Base-by-base conservation (phyloP, 768 basidiomycete genomes). In the Tricholoma furcatifolium region DNA sequence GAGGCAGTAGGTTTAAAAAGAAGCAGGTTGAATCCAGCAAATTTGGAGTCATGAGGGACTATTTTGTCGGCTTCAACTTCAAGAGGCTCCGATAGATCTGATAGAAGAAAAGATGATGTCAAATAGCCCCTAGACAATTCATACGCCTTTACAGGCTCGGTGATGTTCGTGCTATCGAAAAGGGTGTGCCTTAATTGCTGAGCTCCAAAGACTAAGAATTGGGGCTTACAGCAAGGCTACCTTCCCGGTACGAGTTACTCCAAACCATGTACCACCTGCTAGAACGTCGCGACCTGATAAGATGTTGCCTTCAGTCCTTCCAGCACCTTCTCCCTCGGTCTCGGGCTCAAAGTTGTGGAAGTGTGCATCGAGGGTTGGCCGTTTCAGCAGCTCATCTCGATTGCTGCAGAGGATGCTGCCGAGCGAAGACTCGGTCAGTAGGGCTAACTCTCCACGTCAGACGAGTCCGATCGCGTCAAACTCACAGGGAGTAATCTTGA, bases 181-280 rank as follows among this genome's bases (percentile, higher is more conserved):
- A 49, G n/a, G 49, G 53, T 43, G 58, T 60, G 48, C 57, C 62
- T 63, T 53, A 47, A 53, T 60, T 17, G 18, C 31, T 43, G 42
- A 34, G 20, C 40, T 23, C 41, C 23, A 54, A 59, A 39, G 34
- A 36, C 38, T 34, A 52, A 44, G 50, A 43, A 43, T 54, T 27
- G 47, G 43, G 67, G 51, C 90, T 69, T 67, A 91, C 91, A 92
- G 63, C 47, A 93, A 65, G 11, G 87, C 88, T 50, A 91, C 69
- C 58, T 78, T 79, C 20, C 91, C 91, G 54, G 76, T 56, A 54
- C 79, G 77, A 63, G 67, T 82, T 51, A 91, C 68, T 11, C 91
- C 91, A 61, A 91, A 78, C 91, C 91, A 93, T 32, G 90, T 88
- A 40, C 91, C 91, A 36, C 89, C 89, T 2, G 84, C 90, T 43